Evolutionary conservation across 2,329 filamentous ascomycete species (phyloP).

Genomic region (Phialophora verrucosa): DNA sequence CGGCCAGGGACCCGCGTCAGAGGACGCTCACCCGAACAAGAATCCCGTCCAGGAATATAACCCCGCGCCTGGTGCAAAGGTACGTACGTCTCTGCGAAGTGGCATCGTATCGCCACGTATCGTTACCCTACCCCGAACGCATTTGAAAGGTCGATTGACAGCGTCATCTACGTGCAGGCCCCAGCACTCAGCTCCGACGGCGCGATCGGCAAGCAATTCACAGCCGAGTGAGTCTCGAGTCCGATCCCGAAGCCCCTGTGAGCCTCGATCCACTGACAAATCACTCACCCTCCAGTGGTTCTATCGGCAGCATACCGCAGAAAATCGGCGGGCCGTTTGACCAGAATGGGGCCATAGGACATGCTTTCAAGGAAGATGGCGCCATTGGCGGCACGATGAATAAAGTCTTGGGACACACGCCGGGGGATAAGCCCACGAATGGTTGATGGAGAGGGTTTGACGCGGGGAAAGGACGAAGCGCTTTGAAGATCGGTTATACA

Average conservation of each 20-base stretch:
- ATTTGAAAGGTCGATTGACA: background rate
- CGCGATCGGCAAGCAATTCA: conserved; percentile 29
- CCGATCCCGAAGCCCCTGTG: background rate
- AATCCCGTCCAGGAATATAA: conserved; percentile 22
- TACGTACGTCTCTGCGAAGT: background rate
- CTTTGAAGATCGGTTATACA: background rate
- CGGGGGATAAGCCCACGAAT: conserved; percentile 18
- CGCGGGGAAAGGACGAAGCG: background rate
- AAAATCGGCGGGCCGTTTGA: conserved; percentile 26
- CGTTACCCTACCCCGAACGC: background rate
- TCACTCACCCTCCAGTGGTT: conserved; percentile 1
- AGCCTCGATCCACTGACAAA: conserved; percentile 2
- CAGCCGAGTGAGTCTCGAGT: conserved; percentile 12
- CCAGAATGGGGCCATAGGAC: conserved; percentile 21
- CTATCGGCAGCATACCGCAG: conserved; percentile 25
- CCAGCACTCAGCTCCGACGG: conserved; percentile 19
- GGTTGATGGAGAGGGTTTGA: background rate
- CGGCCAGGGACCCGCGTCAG: conserved; percentile 10
- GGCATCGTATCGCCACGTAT: too few species aligned
- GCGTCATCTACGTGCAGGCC: background rate
- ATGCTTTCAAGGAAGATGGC: conserved; percentile 20
- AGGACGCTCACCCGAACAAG: conserved; percentile 16
- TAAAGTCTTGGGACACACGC: conserved; percentile 20
- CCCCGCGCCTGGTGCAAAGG: conserved; percentile 10
- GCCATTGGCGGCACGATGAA: conserved; percentile 30